These are phyloP conservation scores for Larix kaempferi DNA, from an alignment of 75 land plant genomes.

Conservation along the genomic window DNA sequence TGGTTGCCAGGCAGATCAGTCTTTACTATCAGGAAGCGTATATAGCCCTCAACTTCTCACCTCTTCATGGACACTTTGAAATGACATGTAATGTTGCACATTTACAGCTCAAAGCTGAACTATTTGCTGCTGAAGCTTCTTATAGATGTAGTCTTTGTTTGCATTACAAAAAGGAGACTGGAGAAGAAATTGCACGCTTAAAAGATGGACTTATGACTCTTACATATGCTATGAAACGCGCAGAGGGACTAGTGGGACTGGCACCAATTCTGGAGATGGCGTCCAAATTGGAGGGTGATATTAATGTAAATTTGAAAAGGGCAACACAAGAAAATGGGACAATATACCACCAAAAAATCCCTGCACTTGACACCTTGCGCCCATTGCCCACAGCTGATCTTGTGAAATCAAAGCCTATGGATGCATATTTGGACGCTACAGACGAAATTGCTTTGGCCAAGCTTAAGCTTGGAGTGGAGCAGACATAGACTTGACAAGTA, in stretches of 20 bases:
- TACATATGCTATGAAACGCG: slow-evolving; percentile 68
- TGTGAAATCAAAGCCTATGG: slow-evolving; percentile 71
- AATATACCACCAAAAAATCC: slow-evolving; percentile 94
- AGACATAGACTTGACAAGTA: too few relatives aligned
- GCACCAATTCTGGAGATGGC: slow-evolving; percentile 74
- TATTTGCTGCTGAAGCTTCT: slow-evolving; percentile 84
- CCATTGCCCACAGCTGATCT: slow-evolving; percentile 79
- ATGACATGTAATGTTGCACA: slow-evolving; percentile 44
- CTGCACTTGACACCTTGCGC: slow-evolving; percentile 52
- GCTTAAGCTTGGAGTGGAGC: slow-evolving; percentile 10
- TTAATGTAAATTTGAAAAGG: slow-evolving; percentile 80
- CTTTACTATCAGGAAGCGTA: slow-evolving; percentile 86
- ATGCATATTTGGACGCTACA: slow-evolving; percentile 85
- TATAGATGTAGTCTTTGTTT: slow-evolving; percentile 74
- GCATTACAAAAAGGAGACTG: slow-evolving; percentile 91
- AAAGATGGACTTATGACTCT: slow-evolving; percentile 63
- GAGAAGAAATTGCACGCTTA: slow-evolving; percentile 91
- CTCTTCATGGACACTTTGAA: slow-evolving; percentile 87
- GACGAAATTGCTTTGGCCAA: slow-evolving; percentile 83
- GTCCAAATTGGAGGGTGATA: slow-evolving; percentile 59
- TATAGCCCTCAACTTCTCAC: slow-evolving; percentile 57
- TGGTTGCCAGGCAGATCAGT: slow-evolving; percentile 88
- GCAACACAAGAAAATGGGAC: slow-evolving; percentile 93
- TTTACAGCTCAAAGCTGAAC: slow-evolving; percentile 88
- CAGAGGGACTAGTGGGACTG: slow-evolving; percentile 58